Evolutionary conservation across 1,284 basidiomycete genomes (phyloP).

Genomic region (Pseudozyma sp.): DNA sequence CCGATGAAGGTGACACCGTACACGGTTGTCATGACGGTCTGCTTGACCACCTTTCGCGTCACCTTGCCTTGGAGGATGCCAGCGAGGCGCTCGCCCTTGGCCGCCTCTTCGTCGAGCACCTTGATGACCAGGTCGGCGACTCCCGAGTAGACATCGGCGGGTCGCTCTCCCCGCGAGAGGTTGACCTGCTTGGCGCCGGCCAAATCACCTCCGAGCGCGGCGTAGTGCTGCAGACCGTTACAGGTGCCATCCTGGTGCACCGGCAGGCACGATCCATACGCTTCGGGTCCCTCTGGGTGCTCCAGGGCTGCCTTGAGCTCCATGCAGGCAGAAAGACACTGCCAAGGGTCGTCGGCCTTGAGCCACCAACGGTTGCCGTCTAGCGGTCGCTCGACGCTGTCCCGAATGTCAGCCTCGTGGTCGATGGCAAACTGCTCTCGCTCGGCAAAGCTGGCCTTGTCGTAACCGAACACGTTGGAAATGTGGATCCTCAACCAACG

Average conservation of each 20-base stretch:
- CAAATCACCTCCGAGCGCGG: constrained; percentile 92
- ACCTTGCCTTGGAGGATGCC: constrained; percentile 81
- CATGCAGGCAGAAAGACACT: constrained; percentile 90
- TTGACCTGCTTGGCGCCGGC: constrained; percentile 94
- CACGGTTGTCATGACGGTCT: constrained; percentile 99
- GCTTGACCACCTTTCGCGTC: constrained; percentile 95
- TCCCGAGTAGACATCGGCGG: constrained; percentile 94
- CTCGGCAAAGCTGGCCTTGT: constrained; percentile 94
- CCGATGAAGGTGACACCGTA: constrained; percentile 97
- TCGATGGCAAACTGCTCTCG: constrained; percentile 83
- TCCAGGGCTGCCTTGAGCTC: constrained; percentile 80
- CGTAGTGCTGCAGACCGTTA: constrained; percentile 98
- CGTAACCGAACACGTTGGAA: constrained; percentile 91
- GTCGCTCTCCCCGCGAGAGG: constrained; percentile 83
- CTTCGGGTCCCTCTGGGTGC: constrained; percentile 77
- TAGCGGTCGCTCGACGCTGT: constrained; percentile 78
- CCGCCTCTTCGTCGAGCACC: constrained; percentile 73
- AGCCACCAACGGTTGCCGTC: constrained; percentile 74
- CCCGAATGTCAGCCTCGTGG: constrained; percentile 81
- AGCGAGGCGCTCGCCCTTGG: constrained; percentile 74
- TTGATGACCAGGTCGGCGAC: constrained; percentile 76
- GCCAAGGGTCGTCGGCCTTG: constrained; percentile 95
- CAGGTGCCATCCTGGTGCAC: constrained; percentile 99
- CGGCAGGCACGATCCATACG: constrained; percentile 82
- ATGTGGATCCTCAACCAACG: constrained; percentile 92